Base-by-base conservation (phyloP, 2,329 filamentous ascomycete genomes). In the Fusarium solani-melongenae region DNA sequence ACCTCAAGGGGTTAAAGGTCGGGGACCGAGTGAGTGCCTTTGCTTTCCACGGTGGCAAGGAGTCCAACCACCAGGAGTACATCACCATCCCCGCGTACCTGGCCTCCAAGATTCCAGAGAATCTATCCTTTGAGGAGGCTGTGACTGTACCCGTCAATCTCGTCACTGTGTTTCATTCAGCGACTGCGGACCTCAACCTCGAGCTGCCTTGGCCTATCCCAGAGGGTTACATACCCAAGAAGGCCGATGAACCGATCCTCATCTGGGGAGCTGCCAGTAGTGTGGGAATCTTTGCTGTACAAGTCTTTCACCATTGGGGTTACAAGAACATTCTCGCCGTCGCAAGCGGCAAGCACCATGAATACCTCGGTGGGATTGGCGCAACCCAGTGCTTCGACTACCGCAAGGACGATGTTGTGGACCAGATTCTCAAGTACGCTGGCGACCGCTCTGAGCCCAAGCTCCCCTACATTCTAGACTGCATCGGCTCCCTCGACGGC, bases 11-110 rank as follows among this genome's bases (percentile, higher is more conserved):
- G 9, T 78, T 91, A n/a, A 75, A 78, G 6, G 79, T 87, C 22
- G 89, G 90, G 0, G 89, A 92, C 74, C 80, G 83, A 15, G 89
- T 91, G 17, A 87, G 90, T 64, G 86, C 87, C 3, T 90, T 90
- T 78, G 83, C 85, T 2, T 88, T 86, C 76, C 83, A 84, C 38
- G 80, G 79, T 15, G 76, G 72, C 29, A 81, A 84, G 49, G 85
- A 89, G 75, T 87, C 88, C 64, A 86, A 85, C 3, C 86, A 88
- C 64, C 90, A 92, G 76, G 84, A 88, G 38, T 90, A 86, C 77
- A 81, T 86, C 57, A 90, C 88, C 0, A 81, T 85, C 0, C 85
- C 87, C 0, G 84, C 86, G 29, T 88, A 84, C 80, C 79, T 88
- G 15, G 82, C 87, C 12, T 85, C 83, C 14, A 85, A 83, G 72